Conservation (phyloP, 352 stramenopile genomes). For the Phytophthora cactorum region DNA sequence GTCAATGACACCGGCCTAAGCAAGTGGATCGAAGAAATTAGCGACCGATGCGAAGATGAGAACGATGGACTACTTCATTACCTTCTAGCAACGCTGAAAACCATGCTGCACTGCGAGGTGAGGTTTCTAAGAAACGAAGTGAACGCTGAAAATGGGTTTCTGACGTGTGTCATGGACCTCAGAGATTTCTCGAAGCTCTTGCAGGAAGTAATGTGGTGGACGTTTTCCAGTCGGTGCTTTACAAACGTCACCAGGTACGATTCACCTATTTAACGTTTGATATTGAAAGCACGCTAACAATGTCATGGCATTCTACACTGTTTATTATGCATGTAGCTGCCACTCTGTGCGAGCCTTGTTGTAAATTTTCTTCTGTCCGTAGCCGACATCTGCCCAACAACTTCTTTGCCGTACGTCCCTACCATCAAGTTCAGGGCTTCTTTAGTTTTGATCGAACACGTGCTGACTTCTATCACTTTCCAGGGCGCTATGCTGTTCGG, state of each 20-base stretch:
- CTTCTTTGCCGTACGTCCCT: slow-evolving; percentile 14
- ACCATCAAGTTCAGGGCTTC: neutral
- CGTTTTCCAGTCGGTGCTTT: slow-evolving; percentile 15
- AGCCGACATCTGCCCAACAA: neutral
- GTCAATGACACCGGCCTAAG: slow-evolving; percentile 4
- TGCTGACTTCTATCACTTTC: neutral
- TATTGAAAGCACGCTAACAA: slow-evolving; percentile 1
- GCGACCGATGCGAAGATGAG: slow-evolving; percentile 11
- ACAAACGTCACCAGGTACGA: slow-evolving; percentile 22
- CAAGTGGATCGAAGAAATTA: slow-evolving; percentile 23
- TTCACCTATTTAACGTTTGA: neutral
- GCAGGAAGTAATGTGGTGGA: slow-evolving; percentile 2
- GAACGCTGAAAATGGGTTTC: neutral
- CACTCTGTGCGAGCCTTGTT: slow-evolving; percentile 5
- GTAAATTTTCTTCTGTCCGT: slow-evolving; percentile 15
- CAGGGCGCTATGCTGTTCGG: slow-evolving; percentile 6
- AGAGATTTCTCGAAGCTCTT: slow-evolving; percentile 21
- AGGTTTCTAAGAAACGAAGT: neutral
- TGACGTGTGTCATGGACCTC: neutral
- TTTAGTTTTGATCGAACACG: neutral
- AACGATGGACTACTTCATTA: slow-evolving; percentile 25
- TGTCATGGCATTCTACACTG: neutral
- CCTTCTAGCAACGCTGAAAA: slow-evolving; percentile 22
- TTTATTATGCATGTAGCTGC: slow-evolving; percentile 10
- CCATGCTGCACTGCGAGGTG: slow-evolving; percentile 25